Evolutionary conservation across 306 rosid genomes (phyloP).

Genomic region (Chamaecrista fasciculata): DNA sequence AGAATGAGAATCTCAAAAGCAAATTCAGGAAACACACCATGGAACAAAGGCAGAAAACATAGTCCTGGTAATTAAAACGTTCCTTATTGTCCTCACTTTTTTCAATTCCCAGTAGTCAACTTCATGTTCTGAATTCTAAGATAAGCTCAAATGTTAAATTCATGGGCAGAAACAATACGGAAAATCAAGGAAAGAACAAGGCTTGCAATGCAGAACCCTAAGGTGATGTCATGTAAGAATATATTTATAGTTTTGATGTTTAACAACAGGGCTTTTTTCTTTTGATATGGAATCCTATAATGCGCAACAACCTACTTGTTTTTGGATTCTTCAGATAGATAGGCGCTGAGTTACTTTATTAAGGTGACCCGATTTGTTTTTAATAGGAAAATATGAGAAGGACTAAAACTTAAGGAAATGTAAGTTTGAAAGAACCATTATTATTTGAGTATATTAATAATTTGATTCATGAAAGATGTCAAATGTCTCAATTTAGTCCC

Average conservation of each 20-base stretch:
- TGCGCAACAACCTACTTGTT: neutral
- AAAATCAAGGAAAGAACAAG: slow-evolving; percentile 72
- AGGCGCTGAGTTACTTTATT: neutral
- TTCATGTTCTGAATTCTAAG: slow-evolving; percentile 16
- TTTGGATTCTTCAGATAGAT: neutral
- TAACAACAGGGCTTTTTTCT: neutral
- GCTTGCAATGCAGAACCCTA: slow-evolving; percentile 89
- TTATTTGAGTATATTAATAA: too few species aligned
- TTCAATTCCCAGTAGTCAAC: slow-evolving; percentile 11
- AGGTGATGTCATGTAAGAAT: slow-evolving; percentile 94
- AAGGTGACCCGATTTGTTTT: neutral
- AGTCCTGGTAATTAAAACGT: slow-evolving; percentile 52
- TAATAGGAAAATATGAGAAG: neutral
- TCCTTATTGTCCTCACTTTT: slow-evolving; percentile 7
- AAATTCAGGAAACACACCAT: slow-evolving; percentile 67
- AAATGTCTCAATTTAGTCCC: too few species aligned
- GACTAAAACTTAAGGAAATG: neutral
- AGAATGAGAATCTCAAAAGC: slow-evolving; percentile 73
- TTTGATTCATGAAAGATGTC: too few species aligned
- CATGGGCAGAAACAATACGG: slow-evolving; percentile 58
- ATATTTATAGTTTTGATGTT: slow-evolving; percentile 26
- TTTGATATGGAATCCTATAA: neutral
- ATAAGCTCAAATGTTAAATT: slow-evolving; percentile 3
- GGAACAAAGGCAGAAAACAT: slow-evolving; percentile 88
- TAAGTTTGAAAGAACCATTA: neutral